Evolutionary conservation across 169 alveolate species (phyloP).

Genomic region (Plasmodium inui): DNA sequence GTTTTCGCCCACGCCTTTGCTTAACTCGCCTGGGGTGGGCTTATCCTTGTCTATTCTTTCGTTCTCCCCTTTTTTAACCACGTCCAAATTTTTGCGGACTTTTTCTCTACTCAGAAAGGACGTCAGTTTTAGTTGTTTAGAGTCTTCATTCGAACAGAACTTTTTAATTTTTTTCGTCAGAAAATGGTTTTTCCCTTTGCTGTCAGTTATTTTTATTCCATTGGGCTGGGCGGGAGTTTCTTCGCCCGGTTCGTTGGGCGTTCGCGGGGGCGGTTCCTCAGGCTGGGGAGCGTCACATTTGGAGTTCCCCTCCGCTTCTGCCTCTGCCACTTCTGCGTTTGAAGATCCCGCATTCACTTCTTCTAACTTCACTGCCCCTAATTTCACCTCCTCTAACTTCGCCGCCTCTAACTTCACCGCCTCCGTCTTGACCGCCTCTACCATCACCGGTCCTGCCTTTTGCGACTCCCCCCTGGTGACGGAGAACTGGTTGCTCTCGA

Average conservation of each 20-base stretch:
- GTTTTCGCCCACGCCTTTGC: background rate
- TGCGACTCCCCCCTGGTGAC: slow-evolving; percentile 6
- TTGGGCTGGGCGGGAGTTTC: background rate
- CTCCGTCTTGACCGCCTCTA: background rate
- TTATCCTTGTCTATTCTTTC: background rate
- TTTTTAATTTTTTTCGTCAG: slow-evolving; percentile 63
- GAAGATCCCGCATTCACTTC: background rate
- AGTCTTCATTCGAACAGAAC: slow-evolving; percentile 10
- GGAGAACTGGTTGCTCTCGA: slow-evolving; percentile 17
- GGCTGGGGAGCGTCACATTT: background rate
- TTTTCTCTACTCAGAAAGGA: slow-evolving; percentile 69
- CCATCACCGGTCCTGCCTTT: background rate
- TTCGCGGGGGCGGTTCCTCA: background rate
- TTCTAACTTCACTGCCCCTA: background rate
- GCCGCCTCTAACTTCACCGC: background rate
- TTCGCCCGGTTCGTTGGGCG: background rate
- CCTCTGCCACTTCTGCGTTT: background rate
- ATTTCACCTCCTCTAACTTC: background rate
- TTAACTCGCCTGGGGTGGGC: background rate
- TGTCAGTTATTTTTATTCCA: slow-evolving; percentile 5
- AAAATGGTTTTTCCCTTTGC: slow-evolving; percentile 7
- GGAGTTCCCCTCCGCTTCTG: background rate
- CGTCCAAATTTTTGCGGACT: slow-evolving; percentile 4
- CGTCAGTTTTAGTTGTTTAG: slow-evolving; percentile 49
- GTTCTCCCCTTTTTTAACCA: background rate